A percentile compares a stretch with the other conserved stretches of the same genome.
phyloP scores from a whole-genome alignment of 1,284 basidiomycete genomes.

The Butyriboletus appendiculatus region DNA sequence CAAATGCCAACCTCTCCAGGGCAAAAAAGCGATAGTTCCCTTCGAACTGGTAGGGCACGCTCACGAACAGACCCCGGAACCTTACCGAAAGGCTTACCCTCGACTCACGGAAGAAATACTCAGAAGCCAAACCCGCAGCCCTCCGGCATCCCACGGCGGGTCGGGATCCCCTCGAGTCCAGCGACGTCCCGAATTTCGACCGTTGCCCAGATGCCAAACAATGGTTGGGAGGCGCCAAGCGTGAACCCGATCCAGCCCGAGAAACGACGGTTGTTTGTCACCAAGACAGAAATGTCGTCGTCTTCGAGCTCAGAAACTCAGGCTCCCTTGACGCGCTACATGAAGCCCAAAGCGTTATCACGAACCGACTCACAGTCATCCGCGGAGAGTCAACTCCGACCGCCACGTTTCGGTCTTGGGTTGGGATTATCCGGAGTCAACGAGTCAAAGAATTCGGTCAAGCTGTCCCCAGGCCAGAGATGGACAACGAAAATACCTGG shows the following conservation, averaged over 20 bases:
- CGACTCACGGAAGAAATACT: constrained; percentile 19
- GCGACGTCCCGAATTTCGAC: constrained; percentile 7
- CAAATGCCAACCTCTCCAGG: constrained; percentile 8
- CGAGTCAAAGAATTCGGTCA: constrained; percentile 14
- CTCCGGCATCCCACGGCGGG: constrained; percentile 43
- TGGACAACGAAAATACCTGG: constrained; percentile 13
- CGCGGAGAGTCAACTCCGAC: constrained; percentile 23
- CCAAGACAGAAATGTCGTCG: constrained; percentile 50
- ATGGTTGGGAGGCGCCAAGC: constrained; percentile 7
- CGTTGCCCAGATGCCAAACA: not conserved
- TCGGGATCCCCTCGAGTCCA: constrained; percentile 19
- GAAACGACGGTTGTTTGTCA: constrained; percentile 48
- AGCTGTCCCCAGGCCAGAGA: constrained; percentile 10
- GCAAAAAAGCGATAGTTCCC: constrained; percentile 12
- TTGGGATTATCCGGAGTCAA: constrained; percentile 25
- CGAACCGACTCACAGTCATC: constrained; percentile 26
- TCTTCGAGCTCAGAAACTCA: constrained; percentile 48
- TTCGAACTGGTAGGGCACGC: constrained; percentile 30
- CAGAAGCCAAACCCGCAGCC: constrained; percentile 15
- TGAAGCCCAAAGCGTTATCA: constrained; percentile 17
- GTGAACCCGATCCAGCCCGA: constrained; percentile 23
- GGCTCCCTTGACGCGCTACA: constrained; percentile 11
- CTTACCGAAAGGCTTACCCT: constrained; percentile 17
- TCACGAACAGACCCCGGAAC: constrained; percentile 44
- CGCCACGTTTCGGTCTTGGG: constrained; percentile 33